Conservation (phyloP, 148 eudicot genomes). For the Spergularia bocconei region DNA sequence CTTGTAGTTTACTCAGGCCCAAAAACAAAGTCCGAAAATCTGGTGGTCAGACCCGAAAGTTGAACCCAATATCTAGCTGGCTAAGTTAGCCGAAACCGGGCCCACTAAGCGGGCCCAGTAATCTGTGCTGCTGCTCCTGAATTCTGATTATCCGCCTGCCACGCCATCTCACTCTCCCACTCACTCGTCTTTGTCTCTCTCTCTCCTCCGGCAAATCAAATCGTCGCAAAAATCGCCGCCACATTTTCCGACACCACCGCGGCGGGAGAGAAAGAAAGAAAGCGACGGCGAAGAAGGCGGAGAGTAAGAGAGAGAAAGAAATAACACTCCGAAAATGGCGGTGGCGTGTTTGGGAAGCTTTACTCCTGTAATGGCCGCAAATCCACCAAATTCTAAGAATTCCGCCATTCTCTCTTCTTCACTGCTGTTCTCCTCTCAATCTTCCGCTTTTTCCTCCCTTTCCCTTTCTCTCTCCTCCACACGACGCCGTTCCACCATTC, state of each 20-base stretch:
- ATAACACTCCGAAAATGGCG: conserved; percentile 21
- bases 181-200: not conserved
- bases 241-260: not conserved
- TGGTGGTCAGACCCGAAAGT: not conserved
- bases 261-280: conserved; percentile 13
- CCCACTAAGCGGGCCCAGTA: not conserved
- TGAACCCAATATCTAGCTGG: not conserved
- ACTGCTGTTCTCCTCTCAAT: not conserved
- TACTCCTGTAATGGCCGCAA: conserved; percentile 19
- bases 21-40: not conserved
- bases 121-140: not conserved
- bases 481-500: conserved; percentile 17
- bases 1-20: not conserved
- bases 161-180: not conserved
- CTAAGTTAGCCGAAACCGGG: no score
- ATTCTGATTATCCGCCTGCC: conserved; percentile 5
- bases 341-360: conserved; percentile 21
- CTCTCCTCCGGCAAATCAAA: not conserved
- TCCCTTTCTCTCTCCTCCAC: conserved; percentile 13
- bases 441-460: conserved; percentile 15
- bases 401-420: conserved; percentile 28
- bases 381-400: conserved; percentile 20
- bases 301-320: not conserved
- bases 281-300: conserved; percentile 4
- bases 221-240: conserved; percentile 6